phyloP scores from a whole-genome alignment of 1,284 basidiomycete genomes.

The Flammula alnicola region DNA sequence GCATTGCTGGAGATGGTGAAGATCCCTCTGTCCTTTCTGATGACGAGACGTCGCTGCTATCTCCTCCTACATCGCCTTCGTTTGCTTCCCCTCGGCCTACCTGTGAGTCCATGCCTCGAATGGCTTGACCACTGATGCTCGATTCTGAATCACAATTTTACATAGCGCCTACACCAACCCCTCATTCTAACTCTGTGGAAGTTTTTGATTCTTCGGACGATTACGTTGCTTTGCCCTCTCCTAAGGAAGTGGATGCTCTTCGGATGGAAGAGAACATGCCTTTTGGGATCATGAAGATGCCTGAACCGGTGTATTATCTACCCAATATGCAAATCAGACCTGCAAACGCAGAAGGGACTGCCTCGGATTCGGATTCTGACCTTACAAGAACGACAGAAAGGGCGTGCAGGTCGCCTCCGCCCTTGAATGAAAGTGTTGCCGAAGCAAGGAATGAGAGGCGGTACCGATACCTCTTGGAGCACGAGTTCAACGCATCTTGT shows the following conservation, averaged over 20 bases:
- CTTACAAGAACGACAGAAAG: no score
- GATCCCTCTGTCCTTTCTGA: conserved; percentile 15
- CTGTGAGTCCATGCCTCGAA: conserved; percentile 17
- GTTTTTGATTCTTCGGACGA: conserved; percentile 20
- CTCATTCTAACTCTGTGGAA: conserved; percentile 14
- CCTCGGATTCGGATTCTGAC: no score
- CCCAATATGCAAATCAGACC: conserved; percentile 43
- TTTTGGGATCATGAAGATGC: conserved; percentile 10
- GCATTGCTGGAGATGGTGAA: conserved; percentile 22
- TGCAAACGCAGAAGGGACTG: conserved; percentile 27
- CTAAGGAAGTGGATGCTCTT: conserved; percentile 25
- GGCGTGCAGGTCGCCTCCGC: conserved; percentile 41
- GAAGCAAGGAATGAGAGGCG: conserved; percentile 60
- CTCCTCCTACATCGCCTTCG: conserved; percentile 19
- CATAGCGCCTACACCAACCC: conserved; percentile 26
- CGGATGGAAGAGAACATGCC: conserved; percentile 25
- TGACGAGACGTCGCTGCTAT: conserved; percentile 8
- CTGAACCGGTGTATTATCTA: conserved; percentile 48
- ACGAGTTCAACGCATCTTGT: conserved; percentile 74
- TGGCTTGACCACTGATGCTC: not conserved
- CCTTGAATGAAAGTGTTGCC: conserved; percentile 46
- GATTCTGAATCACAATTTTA: not conserved
- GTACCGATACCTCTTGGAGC: conserved; percentile 62
- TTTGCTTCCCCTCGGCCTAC: conserved; percentile 15
- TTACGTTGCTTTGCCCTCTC: conserved; percentile 24